Evolutionary conservation across 2,329 filamentous ascomycete genomes (phyloP), one percentile per base, ranked within the genome.

Genomic region (Exophiala dermatitidis): DNA sequence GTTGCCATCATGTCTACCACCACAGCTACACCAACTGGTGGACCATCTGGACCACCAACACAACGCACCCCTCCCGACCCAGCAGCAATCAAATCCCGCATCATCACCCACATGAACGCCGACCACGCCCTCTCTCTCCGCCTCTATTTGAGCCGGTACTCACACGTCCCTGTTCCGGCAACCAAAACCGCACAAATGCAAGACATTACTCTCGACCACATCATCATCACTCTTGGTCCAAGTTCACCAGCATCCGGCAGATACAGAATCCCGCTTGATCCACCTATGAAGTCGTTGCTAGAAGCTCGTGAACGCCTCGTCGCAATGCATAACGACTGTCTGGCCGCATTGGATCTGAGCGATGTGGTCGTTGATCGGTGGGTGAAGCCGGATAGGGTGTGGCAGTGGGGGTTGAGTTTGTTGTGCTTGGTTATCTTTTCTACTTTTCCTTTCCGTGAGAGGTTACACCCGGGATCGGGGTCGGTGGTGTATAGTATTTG

Each of bases 71-170:
- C 57, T 29, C 53, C 53, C 2, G 50, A 57, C 43, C 9, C 52
- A 6, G 48, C 50, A 33, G 57, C 54, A 2, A 53, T 59, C 48
- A 57, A 59, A 36, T 30, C 74, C 53, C 81, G 83, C 54, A 84
- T 89, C 68, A 80, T 91, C 65, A 76, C 76, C 33, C 90, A 96
- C 74, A 93, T 96, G 88, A 95, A 96, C 72, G 74, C 75, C 41
- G 86, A 91, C 69, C 91, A 95, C 72, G 74, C 77, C 48, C 78
- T 81, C 62, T 88, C 88, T 53, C 81, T 95, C 46, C 73, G 79
- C 53, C 78, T 85, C 66, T 95, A 90, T 70, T 80, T 94, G n/a
- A 83, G 83, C 59, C 80, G 89, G 69, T 89, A 83, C 73, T 76
- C 74, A 66, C 69, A 74, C 10, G 73, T 88, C 42, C 78, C 83